Base-by-base conservation (phyloP, 1,284 basidiomycete species). In the Taiwanofungus camphoratus region DNA sequence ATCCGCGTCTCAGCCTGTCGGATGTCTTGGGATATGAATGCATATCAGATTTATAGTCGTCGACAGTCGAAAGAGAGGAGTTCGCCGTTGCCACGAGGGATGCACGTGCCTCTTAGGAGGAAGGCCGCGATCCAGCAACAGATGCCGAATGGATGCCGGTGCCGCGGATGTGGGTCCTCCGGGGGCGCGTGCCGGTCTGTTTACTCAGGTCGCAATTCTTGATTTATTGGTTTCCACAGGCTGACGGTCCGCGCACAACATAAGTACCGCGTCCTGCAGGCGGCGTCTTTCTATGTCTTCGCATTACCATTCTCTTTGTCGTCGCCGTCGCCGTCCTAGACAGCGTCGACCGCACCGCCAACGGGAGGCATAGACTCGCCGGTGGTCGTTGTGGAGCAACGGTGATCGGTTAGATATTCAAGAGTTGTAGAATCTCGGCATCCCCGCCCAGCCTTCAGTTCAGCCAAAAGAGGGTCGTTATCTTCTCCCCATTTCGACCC, bases 231-330 rank as follows among this genome's bases (percentile, higher is more conserved):
- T 15, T 16, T 42, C 31, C 41, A 16, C 27, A 29, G 24, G 24
- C 42, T 26, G 34, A 27, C 42, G 39, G 21, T 29, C 29, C 22
- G 20, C 42, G 37, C 13, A 15, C 37, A 21, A 39, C 37, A 37
- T 43, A 43, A 43, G 42, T 32, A 43, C 42, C 16, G 16, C 35
- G 9, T 37, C 42, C 42, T 36, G 22, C 34, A 31, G 35, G 34
- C 29, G 24, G 19, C 35, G 18, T 13, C 23, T 16, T 33, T 26
- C 21, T 26, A 42, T 42, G 41, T 26, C 13, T 36, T 12, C 41
- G 7, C 29, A 19, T 16, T 16, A 3, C 22, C 24, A n/a, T 18
- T 12, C 27, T 20, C 3, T 18, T 27, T 23, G n/a, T n/a, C n/a
- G n/a, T 27, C 32, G 35, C 22, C 23, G 35, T 23, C 27, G 37